Base-by-base conservation (phyloP, 1,284 basidiomycete genomes). In the Ceratorhiza oryzae-sativae region DNA sequence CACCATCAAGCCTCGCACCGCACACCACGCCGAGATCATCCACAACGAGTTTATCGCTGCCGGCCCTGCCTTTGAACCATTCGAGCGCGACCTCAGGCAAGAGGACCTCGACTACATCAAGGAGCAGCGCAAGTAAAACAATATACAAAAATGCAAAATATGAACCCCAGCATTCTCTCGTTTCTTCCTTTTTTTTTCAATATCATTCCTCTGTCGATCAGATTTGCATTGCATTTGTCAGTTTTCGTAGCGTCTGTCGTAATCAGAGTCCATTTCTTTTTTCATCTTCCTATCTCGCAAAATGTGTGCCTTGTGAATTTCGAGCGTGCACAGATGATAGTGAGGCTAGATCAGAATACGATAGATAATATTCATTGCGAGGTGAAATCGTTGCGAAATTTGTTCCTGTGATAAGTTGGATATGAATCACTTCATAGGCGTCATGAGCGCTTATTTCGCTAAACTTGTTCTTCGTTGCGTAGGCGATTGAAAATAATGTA, bases 11-110 rank as follows among this genome's bases (percentile, higher is more conserved):
- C 55, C 58, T 42, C 61, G 73, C 25, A 67, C 48, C 30, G 42
- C 60, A 9, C 71, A 65, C 46, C 73, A 74, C 48, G 73, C 73
- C 23, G 73, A 72, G 32, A 61, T 74, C 63, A 72, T 74, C 36
- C 42, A 61, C 36, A 71, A 74, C 55, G 65, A 74, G 34, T 74
- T 72, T 56, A 41, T 62, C 20, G 71, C 71, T 13, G 56, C 60
- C n/a, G 71, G 71, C 6, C 62, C 70, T n/a, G 71, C 59, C 13
- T 74, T 70, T 36, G 71, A 67, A 34, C 71, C 60, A n/a, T 74
- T 74, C 30, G 73, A 74, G 48, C 55, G 67, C 13, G 73, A 74
- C 34, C 32, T 74, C 27, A 32, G 49, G 8, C 12, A 51, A 9
- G 71, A 72, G 39, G 73, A 74, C 56, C 13, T 34, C 23, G 61